Base-by-base conservation (phyloP, 2,329 filamentous ascomycete genomes). In the Cercospora janseana region DNA sequence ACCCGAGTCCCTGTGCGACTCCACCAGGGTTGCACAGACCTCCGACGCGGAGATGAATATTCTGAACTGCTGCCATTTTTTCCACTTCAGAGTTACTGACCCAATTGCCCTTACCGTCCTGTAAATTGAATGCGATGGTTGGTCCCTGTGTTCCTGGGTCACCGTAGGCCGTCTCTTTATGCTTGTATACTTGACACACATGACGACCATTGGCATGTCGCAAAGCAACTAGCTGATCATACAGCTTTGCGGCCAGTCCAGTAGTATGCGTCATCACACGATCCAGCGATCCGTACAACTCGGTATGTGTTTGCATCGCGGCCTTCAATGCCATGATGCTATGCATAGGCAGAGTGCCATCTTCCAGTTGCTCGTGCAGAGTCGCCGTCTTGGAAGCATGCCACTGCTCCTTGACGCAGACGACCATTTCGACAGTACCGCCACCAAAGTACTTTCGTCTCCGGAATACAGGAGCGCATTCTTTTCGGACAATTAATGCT, bases 21-120 rank as follows among this genome's bases (percentile, higher is more conserved):
- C 90, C 90, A 7, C 91, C 93, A 1, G 93, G 92, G 61, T 95
- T 96, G 70, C 93, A 98, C 1, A 96, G 75, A 0, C 89, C 87
- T 4, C 93, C 93, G 1, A 89, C 95, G 28, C 93, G 82, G 13
- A 97, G 72, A 62, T 96, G 88, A 32, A 97, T 86, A 41, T 82
- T 80, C 57, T 86, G 88, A 15, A 95, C 74, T 2, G 80, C 78
- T 5, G 90, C 87, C 16, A 96, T 75, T 67, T 92, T 95, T 66
- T 97, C 91, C 13, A 97, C 83, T 64, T 97, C 91, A 10, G 81
- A 77, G 55, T 91, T 85, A 57, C 87, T 88, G 44, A 93, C 68
- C 86, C 88, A 95, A 21, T 79, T 79, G 0, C 87, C 87, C 6
- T 74, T 66, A 15, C 79, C 78, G 57, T 85, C 87, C 43, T 73